Evolutionary conservation across 176 grass and related monocot genomes (phyloP).

Genomic region (Avena insularis): DNA sequence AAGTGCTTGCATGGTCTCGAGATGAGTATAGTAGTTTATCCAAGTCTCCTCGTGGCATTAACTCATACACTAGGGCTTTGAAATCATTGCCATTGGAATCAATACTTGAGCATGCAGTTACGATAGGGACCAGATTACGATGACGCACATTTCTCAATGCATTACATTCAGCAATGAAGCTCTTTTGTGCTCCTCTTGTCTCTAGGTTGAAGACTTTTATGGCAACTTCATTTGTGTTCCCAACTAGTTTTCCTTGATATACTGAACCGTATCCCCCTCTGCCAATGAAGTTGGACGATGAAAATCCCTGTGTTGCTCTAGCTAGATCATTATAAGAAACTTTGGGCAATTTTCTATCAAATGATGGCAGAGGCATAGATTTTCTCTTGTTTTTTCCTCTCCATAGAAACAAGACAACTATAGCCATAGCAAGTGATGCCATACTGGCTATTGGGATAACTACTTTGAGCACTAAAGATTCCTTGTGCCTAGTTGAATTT

Average conservation of each 20-base stretch:
- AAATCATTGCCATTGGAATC: conserved; percentile 1
- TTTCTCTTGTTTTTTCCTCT: not conserved
- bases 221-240: not conserved
- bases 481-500: not conserved
- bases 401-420: not conserved
- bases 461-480: not conserved
- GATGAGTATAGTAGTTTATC: not conserved
- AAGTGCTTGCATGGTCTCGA: not conserved
- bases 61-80: not conserved
- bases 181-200: conserved; percentile 12
- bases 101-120: conserved; percentile 13
- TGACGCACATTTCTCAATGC: not conserved
- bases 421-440: not conserved
- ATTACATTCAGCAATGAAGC: conserved; percentile 17
- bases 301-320: not conserved
- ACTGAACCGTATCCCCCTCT: not conserved
- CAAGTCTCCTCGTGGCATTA: not conserved
- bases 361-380: not conserved
- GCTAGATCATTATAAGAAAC: conserved; percentile 5
- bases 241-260: not conserved
- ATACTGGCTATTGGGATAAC: not conserved
- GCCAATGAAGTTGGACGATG: not conserved
- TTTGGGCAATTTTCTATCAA: not conserved
- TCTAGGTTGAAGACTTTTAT: conserved; percentile 22
- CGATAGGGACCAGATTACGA: not conserved